Evolutionary conservation across 2,329 filamentous ascomycete genomes (phyloP).

Genomic region (Colletotrichum incanum): DNA sequence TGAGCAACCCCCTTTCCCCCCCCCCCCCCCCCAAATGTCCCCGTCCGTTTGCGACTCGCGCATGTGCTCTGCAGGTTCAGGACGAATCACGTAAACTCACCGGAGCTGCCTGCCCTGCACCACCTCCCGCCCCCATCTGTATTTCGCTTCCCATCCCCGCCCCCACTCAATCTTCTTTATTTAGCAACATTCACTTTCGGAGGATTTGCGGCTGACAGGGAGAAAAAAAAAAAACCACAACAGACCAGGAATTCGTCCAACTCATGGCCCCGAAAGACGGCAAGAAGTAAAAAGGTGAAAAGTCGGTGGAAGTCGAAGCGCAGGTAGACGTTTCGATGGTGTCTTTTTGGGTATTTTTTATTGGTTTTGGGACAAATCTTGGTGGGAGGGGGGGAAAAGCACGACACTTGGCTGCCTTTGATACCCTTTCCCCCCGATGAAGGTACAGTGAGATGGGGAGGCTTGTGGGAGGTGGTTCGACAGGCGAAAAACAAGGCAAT

Average conservation of each 20-base stretch:
- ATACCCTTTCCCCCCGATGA: constrained; percentile 38
- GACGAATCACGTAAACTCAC: neutral
- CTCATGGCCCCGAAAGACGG: constrained; percentile 44
- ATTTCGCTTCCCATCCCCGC: constrained; percentile 29
- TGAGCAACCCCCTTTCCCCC: constrained; percentile 15
- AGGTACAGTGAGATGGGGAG: constrained; percentile 29
- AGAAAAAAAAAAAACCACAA: constrained; percentile 10
- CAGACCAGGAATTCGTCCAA: constrained; percentile 45
- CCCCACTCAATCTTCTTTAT: constrained; percentile 30
- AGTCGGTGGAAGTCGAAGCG: neutral
- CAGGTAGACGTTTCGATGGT: constrained; percentile 3
- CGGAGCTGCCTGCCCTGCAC: constrained; percentile 1
- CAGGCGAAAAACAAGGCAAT: constrained; percentile 7
- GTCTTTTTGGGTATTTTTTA: neutral
- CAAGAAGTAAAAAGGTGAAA: constrained; percentile 18
- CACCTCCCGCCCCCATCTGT: constrained; percentile 10
- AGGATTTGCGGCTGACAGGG: constrained; percentile 33
- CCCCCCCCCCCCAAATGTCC: neutral
- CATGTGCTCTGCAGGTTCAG: constrained; percentile 1
- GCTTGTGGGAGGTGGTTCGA: neutral
- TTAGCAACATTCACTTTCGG: constrained; percentile 17
- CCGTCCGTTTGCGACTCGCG: neutral
- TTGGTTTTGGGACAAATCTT: neutral
- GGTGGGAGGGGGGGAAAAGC: constrained; percentile 26
- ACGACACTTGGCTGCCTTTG: constrained; percentile 36